Evolutionary conservation across 2,329 filamentous ascomycete genomes (phyloP), one percentile per base, ranked within the genome.

Genomic region (Fusarium tupiense): DNA sequence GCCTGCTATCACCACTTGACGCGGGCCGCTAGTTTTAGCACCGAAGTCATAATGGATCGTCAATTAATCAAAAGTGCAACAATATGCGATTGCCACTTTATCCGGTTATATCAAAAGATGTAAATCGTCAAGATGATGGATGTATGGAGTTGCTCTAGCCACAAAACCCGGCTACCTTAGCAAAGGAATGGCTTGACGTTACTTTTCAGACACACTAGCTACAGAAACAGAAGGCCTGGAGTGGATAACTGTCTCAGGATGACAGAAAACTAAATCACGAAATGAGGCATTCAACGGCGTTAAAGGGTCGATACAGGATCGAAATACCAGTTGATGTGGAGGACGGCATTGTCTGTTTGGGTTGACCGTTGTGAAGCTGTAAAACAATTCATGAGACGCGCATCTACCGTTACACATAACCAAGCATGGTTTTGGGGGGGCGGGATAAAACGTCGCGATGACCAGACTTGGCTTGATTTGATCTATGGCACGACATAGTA

Each of bases 1-100:
- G 24, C 73, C 80, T 24, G 79, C 79, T 22, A 80, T 83, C 46
- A 73, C 80, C 31, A 77, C 82, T 54, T 82, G 74, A 81, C 37
- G 17, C 13, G 29, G 24, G 24, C 13, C 40, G 22, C 40, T n/a
- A 44, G 29, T 40, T 37, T 37, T 41, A 61, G 31, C 56, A 59
- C 37, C 46, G 52, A 47, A 52, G 54, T 47, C 19, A 61, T 37
- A 61, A 47, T 52, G 22, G 59, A 43, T 24, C 14, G 53, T 35
- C 33, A 35, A 16, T 31, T n/a, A 50, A 53, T 43, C 37, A 43
- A 35, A 22, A 20, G 54, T 37, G 33, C 20, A 56, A 52, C 14
- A 24, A 53, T 35, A 57, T n/a, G 43, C 31, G 24, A 52, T 46
- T 26, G 26, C 22, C 41, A 49, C 29, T 31, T n/a, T 53, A 22